A percentile compares a stretch with the other conserved stretches of the same genome.
Conservation (phyloP, 2,329 filamentous ascomycete species). For the Ophiostoma perfectum region DNA sequence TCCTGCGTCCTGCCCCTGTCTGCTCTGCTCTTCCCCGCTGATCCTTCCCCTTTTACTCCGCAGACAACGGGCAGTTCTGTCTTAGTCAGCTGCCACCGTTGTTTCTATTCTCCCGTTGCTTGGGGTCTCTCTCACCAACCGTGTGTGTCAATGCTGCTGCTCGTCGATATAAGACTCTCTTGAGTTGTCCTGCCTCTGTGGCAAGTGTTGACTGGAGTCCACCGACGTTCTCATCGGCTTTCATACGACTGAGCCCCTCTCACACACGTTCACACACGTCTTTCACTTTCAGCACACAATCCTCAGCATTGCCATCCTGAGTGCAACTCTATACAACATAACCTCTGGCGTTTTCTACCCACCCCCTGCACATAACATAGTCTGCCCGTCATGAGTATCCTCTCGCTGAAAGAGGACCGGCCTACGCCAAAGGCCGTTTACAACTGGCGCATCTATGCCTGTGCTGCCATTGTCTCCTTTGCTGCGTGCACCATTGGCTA, state of each 20-base stretch:
- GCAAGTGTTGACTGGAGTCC: neutral
- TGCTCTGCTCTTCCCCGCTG: neutral
- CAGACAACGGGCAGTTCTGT: neutral
- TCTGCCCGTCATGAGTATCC: slow-evolving; percentile 35
- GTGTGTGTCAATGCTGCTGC: neutral
- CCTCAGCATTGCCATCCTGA: neutral
- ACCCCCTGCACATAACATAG: neutral
- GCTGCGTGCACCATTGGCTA: slow-evolving; percentile 54
- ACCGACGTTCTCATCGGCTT: neutral
- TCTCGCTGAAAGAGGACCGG: slow-evolving; percentile 51
- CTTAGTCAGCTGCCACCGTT: neutral
- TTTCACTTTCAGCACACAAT: neutral
- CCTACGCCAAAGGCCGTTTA: slow-evolving; percentile 54
- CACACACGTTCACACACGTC: neutral
- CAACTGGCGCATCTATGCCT: slow-evolving; percentile 56
- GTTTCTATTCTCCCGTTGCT: neutral
- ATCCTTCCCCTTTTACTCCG: slow-evolving; percentile 8
- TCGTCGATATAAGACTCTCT: slow-evolving; percentile 3
- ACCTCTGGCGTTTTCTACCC: neutral
- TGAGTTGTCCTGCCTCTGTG: neutral
- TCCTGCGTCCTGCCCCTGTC: slow-evolving; percentile 1
- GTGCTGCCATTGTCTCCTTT: slow-evolving; percentile 48
- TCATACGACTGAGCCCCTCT: neutral
- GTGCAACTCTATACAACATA: neutral
- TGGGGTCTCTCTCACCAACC: neutral